These are phyloP conservation scores for Flaveria bidentis DNA, from an alignment of 129 eudicot species.

Conservation along the genomic window DNA sequence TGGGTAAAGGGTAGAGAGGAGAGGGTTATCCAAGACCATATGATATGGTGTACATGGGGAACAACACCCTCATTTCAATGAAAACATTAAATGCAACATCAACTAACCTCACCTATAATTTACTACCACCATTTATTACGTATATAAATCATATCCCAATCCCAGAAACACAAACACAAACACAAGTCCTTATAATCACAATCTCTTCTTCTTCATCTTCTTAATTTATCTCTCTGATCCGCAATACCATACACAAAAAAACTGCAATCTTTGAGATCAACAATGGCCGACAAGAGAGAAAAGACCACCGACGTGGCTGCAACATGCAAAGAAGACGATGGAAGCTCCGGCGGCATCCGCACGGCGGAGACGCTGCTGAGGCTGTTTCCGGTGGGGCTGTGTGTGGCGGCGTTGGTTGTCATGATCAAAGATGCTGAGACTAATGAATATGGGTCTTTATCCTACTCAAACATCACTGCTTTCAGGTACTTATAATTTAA, in stretches of 20 bases:
- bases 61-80: slow-evolving; percentile 27
- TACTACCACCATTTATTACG: slow-evolving; percentile 31
- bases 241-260: neutral
- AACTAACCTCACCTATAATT: slow-evolving; percentile 36
- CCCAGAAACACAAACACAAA: slow-evolving; percentile 10
- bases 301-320: slow-evolving; percentile 19
- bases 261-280: slow-evolving; percentile 4
- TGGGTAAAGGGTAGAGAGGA: too few species aligned
- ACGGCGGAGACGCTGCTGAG: slow-evolving; percentile 79
- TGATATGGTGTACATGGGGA: slow-evolving; percentile 1
- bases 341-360: slow-evolving; percentile 41
- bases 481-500: slow-evolving; percentile 49
- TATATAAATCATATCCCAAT: slow-evolving; percentile 11
- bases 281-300: slow-evolving; percentile 45
- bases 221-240: neutral
- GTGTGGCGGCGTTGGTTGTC: slow-evolving; percentile 67
- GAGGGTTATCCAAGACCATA: neutral
- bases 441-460: slow-evolving; percentile 76
- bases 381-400: slow-evolving; percentile 65
- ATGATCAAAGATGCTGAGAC: slow-evolving; percentile 77
- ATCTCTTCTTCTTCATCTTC: neutral
- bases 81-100: slow-evolving; percentile 31
- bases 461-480: slow-evolving; percentile 80
- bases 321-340: slow-evolving; percentile 33
- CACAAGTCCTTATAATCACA: slow-evolving; percentile 18